A percentile compares a stretch with the other conserved stretches of the same genome.
phyloP scores from a whole-genome alignment of 108 stramenopile species.

The Skeletonema marinoi region DNA sequence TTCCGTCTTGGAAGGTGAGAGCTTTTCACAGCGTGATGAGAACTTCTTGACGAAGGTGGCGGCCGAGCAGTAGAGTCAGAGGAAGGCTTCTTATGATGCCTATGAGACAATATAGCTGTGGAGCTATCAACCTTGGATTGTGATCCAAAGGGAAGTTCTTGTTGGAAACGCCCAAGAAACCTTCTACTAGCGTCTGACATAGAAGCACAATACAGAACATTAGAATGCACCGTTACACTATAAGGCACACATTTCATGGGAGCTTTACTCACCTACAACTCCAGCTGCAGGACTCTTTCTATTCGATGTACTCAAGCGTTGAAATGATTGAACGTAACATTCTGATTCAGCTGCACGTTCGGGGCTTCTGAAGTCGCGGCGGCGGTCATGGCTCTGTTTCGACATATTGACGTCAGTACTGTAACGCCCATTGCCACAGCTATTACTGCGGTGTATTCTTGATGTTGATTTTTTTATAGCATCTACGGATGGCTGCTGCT shows the following conservation, averaged over 20 bases:
- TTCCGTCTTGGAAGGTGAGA: not conserved
- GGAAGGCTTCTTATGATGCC: not conserved
- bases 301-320: not conserved
- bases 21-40: not conserved
- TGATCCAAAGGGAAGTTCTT: not conserved
- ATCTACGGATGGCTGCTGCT: not conserved
- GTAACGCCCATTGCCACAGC: not conserved
- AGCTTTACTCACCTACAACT: too few relatives aligned
- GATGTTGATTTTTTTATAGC: not conserved
- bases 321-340: not conserved
- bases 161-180: not conserved
- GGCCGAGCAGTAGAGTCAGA: not conserved
- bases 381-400: too few relatives aligned
- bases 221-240: too few relatives aligned
- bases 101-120: not conserved
- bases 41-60: not conserved
- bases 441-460: not conserved
- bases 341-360: not conserved
- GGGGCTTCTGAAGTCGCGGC: not conserved
- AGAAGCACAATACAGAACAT: too few relatives aligned
- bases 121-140: not conserved
- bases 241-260: too few relatives aligned
- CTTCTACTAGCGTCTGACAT: too few relatives aligned
- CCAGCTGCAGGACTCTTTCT: not conserved
- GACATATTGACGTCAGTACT: not conserved